These are phyloP conservation scores for Pilaira anomala DNA, from an alignment of 192 early-diverging fungal species.

Conservation along the genomic window DNA sequence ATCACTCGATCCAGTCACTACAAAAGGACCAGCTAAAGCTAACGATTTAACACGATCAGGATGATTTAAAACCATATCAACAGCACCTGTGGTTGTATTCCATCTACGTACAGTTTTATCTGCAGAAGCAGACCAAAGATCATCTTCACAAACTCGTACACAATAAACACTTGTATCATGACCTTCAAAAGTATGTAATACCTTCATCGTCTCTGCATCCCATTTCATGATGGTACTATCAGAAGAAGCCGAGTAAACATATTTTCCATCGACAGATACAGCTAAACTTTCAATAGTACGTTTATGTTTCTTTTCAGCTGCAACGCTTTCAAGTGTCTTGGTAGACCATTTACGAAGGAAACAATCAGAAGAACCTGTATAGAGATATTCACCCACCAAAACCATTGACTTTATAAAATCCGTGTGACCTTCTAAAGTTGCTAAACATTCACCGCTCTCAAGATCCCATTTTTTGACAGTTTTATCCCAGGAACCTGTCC, in stretches of 20 bases:
- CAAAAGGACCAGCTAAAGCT: constrained; percentile 59
- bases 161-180: constrained; percentile 81
- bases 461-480: constrained; percentile 79
- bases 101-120: constrained; percentile 88
- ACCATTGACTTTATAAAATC: constrained; percentile 89
- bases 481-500: constrained; percentile 97
- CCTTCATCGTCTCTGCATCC: constrained; percentile 47
- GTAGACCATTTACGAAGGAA: constrained; percentile 77
- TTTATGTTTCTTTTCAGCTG: constrained; percentile 48
- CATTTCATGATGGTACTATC: constrained; percentile 67
- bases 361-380: constrained; percentile 81
- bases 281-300: constrained; percentile 53
- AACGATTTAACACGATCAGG: constrained; percentile 78
- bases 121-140: constrained; percentile 87
- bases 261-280: constrained; percentile 43
- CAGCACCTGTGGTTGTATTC: constrained; percentile 71
- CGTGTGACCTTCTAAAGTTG: constrained; percentile 69
- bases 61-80: constrained; percentile 77
- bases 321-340: constrained; percentile 46
- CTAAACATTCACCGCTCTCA: constrained; percentile 63
- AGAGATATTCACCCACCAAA: constrained; percentile 43
- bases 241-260: constrained; percentile 61
- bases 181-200: constrained; percentile 49
- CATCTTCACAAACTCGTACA: constrained; percentile 56
- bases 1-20: constrained; percentile 82